Percentiles rank a stretch among this genome's conserved stretches.
Evolutionary conservation across 164 flowering plant species (phyloP).

Genomic region (Sextonia rubra): DNA sequence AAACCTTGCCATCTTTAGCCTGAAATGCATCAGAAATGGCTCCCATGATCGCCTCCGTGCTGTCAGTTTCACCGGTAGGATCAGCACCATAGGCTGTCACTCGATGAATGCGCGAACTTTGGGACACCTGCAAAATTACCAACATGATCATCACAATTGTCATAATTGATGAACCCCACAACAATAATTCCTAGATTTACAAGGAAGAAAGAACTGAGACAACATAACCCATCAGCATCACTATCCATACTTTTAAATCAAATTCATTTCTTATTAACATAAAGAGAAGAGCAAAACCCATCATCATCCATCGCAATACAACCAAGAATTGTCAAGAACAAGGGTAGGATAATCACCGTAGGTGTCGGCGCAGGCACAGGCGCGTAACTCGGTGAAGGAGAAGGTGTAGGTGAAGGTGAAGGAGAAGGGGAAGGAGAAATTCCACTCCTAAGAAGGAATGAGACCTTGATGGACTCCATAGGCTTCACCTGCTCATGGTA

Average conservation of each 20-base stretch:
- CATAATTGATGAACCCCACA: not conserved
- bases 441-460: slow-evolving; percentile 17
- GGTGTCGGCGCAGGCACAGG: not conserved
- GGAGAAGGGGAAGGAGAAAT: not conserved
- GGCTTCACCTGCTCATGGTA: slow-evolving; percentile 18
- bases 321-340: not conserved
- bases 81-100: slow-evolving; percentile 79
- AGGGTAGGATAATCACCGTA: not conserved
- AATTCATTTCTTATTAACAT: not conserved
- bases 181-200: not conserved
- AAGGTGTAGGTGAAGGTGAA: slow-evolving; percentile 3
- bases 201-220: not conserved
- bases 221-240: not conserved
- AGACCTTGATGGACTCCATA: slow-evolving; percentile 28
- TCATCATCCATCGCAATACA: not conserved
- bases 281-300: slow-evolving; percentile 5
- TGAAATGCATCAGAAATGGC: slow-evolving; percentile 65
- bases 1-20: slow-evolving; percentile 18
- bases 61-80: slow-evolving; percentile 76
- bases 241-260: not conserved
- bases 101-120: slow-evolving; percentile 30
- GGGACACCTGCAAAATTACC: slow-evolving; percentile 11
- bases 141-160: not conserved
- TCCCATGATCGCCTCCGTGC: slow-evolving; percentile 57
- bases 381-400: not conserved